phyloP scores from a whole-genome alignment of 2,329 filamentous ascomycete species.

The Aspergillus thermomutatus region DNA sequence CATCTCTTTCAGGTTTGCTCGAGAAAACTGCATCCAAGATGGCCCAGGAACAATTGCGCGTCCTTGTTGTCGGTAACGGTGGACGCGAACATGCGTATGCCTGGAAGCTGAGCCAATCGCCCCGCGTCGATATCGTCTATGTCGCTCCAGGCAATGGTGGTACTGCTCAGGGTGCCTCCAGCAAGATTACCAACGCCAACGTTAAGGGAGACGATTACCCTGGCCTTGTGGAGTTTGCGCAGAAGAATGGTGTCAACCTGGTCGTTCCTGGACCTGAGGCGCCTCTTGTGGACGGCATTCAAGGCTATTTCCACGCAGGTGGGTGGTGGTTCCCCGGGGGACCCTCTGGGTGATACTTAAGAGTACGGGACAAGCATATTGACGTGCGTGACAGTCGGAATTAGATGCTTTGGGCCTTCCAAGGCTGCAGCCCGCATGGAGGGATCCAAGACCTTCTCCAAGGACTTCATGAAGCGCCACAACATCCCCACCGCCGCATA shows the following conservation, averaged over 20 bases:
- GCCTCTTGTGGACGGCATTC: conserved; percentile 87
- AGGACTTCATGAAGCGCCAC: conserved; percentile 94
- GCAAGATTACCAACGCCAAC: conserved; percentile 69
- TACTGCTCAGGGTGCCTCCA: conserved; percentile 55
- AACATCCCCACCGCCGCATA: conserved; percentile 88
- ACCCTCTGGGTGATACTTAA: not conserved
- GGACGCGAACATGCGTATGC: conserved; percentile 92
- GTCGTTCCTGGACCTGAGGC: conserved; percentile 89
- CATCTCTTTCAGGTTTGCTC: conserved; percentile 13
- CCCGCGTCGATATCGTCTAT: conserved; percentile 69
- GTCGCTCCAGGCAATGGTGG: conserved; percentile 80
- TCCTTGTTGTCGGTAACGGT: conserved; percentile 89
- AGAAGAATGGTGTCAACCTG: conserved; percentile 70
- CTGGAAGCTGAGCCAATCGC: conserved; percentile 87
- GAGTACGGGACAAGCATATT: not conserved
- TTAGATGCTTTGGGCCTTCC: conserved; percentile 81
- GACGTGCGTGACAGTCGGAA: conserved; percentile 51
- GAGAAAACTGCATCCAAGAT: conserved; percentile 25
- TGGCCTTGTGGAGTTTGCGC: conserved; percentile 70
- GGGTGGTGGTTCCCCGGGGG: conserved; percentile 12
- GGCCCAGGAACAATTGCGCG: conserved; percentile 53
- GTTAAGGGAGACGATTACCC: conserved; percentile 75
- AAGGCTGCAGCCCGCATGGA: conserved; percentile 85
- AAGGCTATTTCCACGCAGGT: conserved; percentile 71
- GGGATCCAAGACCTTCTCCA: conserved; percentile 94